Conservation (phyloP, 2,329 filamentous ascomycete species). For the Penicillium sp. region DNA sequence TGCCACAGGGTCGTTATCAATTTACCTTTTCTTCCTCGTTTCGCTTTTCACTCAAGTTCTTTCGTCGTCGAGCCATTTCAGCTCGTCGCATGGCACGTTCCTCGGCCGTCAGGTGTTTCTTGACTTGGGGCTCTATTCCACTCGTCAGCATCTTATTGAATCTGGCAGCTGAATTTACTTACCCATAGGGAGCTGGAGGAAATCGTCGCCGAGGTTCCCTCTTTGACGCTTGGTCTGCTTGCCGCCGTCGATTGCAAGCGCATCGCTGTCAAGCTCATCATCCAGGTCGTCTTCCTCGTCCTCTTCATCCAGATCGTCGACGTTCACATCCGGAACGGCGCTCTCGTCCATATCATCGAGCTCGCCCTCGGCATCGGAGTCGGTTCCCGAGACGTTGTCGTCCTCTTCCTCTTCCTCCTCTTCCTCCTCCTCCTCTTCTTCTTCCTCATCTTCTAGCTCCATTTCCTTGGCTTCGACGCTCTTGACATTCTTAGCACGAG, state of each 20-base stretch:
- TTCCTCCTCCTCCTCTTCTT: conserved; percentile 44
- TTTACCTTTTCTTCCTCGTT: conserved; percentile 74
- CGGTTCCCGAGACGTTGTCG: conserved; percentile 46
- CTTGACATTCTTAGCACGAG: conserved; percentile 39
- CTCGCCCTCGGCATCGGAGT: conserved; percentile 48
- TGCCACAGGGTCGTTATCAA: not conserved
- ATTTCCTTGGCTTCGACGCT: conserved; percentile 50
- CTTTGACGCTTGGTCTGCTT: conserved; percentile 69
- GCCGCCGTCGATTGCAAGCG: conserved; percentile 54
- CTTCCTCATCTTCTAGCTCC: conserved; percentile 38
- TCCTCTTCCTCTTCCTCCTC: conserved; percentile 55
- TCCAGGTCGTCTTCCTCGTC: conserved; percentile 44
- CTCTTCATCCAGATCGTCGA: conserved; percentile 39
- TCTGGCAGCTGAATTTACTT: conserved; percentile 12
- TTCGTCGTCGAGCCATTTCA: conserved; percentile 70
- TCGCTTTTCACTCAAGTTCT: conserved; percentile 73
- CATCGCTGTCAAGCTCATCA: conserved; percentile 45
- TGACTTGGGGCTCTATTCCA: conserved; percentile 62
- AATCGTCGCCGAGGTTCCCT: conserved; percentile 55
- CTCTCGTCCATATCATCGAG: conserved; percentile 52
- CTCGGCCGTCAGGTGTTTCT: conserved; percentile 70
- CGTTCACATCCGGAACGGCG: conserved; percentile 40
- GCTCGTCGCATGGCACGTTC: conserved; percentile 70
- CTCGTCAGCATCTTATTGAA: conserved; percentile 12
- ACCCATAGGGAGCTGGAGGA: conserved; percentile 58